Evolutionary conservation across 768 basidiomycete species (phyloP).

Genomic region (Leccinum disarticulatum): DNA sequence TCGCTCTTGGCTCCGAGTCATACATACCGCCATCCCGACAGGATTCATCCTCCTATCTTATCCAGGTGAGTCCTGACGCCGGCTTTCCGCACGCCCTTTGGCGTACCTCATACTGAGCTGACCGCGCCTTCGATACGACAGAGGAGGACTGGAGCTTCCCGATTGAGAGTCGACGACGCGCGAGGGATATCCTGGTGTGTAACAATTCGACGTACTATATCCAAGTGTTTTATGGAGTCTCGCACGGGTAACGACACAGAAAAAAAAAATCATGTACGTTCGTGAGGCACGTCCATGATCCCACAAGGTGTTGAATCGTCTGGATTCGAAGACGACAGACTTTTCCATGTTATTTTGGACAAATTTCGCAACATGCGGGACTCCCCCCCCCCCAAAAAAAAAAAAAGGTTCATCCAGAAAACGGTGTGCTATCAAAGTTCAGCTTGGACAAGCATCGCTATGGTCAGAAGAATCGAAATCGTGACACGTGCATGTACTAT

Average conservation of each 20-base stretch:
- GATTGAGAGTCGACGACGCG: slow-evolving; percentile 46
- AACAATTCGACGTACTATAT: slow-evolving; percentile 34
- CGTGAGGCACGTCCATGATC: too few relatives aligned
- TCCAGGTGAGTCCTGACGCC: slow-evolving; percentile 14
- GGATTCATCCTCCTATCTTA: slow-evolving; percentile 26
- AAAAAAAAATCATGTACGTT: too few relatives aligned
- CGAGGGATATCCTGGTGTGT: slow-evolving; percentile 38
- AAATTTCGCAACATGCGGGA: slow-evolving; percentile 58
- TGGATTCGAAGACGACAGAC: background rate
- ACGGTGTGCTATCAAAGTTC: background rate
- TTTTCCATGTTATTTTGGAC: background rate
- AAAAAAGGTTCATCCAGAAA: slow-evolving; percentile 44
- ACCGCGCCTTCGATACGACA: slow-evolving; percentile 8
- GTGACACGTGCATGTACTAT: too few relatives aligned
- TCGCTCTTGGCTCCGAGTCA: background rate
- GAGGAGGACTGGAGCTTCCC: slow-evolving; percentile 56
- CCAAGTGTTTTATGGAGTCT: slow-evolving; percentile 50
- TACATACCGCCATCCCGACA: background rate
- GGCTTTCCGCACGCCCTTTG: background rate
- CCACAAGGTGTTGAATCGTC: background rate
- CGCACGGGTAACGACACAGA: slow-evolving; percentile 8
- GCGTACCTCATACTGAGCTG: background rate
- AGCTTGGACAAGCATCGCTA: too few relatives aligned
- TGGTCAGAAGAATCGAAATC: too few relatives aligned
- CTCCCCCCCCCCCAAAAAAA: too few relatives aligned